These are phyloP conservation scores for Fomitopsis schrenkii DNA, from an alignment of 1,284 basidiomycete species.

Conservation along the genomic window DNA sequence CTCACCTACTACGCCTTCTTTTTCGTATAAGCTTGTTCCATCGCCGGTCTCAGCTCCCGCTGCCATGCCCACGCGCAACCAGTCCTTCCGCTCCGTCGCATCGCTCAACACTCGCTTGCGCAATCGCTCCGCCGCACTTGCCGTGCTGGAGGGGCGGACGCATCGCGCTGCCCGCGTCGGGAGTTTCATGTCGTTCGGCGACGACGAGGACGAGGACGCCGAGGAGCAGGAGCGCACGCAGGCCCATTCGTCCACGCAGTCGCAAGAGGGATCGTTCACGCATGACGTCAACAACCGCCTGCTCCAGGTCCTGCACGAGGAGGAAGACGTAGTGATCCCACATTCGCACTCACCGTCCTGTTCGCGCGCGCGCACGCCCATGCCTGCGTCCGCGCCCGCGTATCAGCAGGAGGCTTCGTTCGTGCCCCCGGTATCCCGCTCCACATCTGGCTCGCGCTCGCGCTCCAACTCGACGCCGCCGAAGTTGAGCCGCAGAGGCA, in stretches of 20 bases:
- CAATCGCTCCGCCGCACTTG: constrained; percentile 50
- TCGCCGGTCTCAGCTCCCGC: constrained; percentile 1
- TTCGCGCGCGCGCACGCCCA: neutral
- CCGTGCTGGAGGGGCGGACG: constrained; percentile 55
- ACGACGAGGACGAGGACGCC: constrained; percentile 49
- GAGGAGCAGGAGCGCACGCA: constrained; percentile 6
- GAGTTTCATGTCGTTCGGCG: constrained; percentile 65
- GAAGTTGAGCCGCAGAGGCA: constrained; percentile 29
- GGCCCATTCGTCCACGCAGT: constrained; percentile 1
- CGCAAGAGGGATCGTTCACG: constrained; percentile 9
- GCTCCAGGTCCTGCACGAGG: constrained; percentile 24
- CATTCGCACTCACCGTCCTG: neutral
- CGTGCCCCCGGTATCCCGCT: neutral
- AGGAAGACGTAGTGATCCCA: constrained; percentile 30
- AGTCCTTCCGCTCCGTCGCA: constrained; percentile 24
- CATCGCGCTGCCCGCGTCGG: constrained; percentile 21
- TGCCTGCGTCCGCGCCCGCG: neutral
- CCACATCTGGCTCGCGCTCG: neutral
- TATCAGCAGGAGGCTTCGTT: neutral
- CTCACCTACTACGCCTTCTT: neutral
- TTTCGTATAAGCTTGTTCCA: constrained; percentile 11
- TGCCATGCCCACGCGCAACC: constrained; percentile 12
- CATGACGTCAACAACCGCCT: constrained; percentile 17
- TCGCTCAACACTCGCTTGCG: constrained; percentile 27
- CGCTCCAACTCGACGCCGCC: constrained; percentile 11